Base-by-base conservation (phyloP, 257 asterid genomes). In the Fraxinus pennsylvanica region DNA sequence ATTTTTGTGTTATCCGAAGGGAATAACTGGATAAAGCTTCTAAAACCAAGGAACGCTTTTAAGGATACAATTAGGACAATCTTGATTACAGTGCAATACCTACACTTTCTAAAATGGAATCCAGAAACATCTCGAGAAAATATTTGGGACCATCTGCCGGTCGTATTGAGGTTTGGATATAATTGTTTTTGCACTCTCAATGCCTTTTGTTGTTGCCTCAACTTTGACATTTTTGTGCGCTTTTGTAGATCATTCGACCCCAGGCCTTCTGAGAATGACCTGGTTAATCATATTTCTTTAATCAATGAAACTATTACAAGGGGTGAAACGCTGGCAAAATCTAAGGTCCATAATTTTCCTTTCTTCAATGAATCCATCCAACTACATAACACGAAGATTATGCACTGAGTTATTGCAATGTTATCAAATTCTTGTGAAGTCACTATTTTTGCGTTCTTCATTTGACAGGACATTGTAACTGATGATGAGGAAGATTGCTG, bases 241-340 rank as follows among this genome's bases (percentile, higher is more conserved):
- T 74, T 82, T 77, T 57, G 79, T 72, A 90, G 97, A 81, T 61
- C 86, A n/a, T 87, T 75, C 39, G 92, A 88, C 79, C 86, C 86
- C 76, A 84, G 84, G n/a, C 94, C 94, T 74, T 87, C 84, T 52
- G 88, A 86, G 82, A 85, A 72, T 73, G 94, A 90, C 83, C 91
- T 92, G 5, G 68, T 79, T 69, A 83, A 85, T 77, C 94, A 92
- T 82, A 78, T 92, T 73, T 77, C 81, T 74, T 78, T 85, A 80
- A 81, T 92, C 61, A 76, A 41, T 50, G 90, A 86, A 81, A 87
- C 90, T 79, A 88, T 85, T 30, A 2, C 45, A 73, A 86, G 89
- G 86, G 96, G 88, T 79, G 82, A 80, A 75, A 91, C 86, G 77
- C 79, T 90, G 80, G 81, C 91, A 67, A 83, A 82, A 72, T 81